Percentiles rank a stretch among this genome's conserved stretches.
Conservation (phyloP, 2,329 filamentous ascomycete species). For the Sphaerulina populicola region DNA sequence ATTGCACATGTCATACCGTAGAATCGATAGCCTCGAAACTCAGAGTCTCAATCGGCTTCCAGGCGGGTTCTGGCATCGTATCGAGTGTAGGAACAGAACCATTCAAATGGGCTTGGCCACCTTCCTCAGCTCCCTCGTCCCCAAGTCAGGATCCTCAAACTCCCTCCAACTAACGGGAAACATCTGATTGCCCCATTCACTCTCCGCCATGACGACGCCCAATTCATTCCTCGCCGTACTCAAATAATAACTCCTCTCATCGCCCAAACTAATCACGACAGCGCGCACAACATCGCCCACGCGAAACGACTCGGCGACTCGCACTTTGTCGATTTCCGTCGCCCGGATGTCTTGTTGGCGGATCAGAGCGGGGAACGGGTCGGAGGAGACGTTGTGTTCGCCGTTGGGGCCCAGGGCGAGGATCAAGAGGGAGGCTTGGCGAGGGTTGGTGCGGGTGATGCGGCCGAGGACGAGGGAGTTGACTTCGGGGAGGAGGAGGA, state of each 20-base stretch:
- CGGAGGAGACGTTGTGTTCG: slow-evolving; percentile 22
- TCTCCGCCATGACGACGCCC: slow-evolving; percentile 86
- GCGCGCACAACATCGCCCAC: slow-evolving; percentile 88
- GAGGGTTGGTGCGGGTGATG: slow-evolving; percentile 74
- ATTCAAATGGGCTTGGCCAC: slow-evolving; percentile 85
- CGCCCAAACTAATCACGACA: slow-evolving; percentile 73
- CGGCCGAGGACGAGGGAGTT: slow-evolving; percentile 72
- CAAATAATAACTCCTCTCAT: slow-evolving; percentile 93
- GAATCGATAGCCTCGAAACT: no score
- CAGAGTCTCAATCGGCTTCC: no score
- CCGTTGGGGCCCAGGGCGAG: slow-evolving; percentile 61
- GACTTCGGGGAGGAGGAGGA: slow-evolving; percentile 82
- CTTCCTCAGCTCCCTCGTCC: slow-evolving; percentile 70
- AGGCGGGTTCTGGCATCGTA: no score
- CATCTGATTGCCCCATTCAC: slow-evolving; percentile 83
- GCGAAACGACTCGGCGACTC: slow-evolving; percentile 81
- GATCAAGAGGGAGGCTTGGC: slow-evolving; percentile 79
- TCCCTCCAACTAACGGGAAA: slow-evolving; percentile 92
- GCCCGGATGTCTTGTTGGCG: slow-evolving; percentile 73
- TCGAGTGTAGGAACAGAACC: no score
- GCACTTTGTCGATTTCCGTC: slow-evolving; percentile 91
- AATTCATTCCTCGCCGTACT: slow-evolving; percentile 84
- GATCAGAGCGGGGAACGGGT: slow-evolving; percentile 31
- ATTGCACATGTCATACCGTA: no score
- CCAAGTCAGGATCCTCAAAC: slow-evolving; percentile 75